Conservation (phyloP, 2,329 filamentous ascomycete genomes). For the Colletotrichum filicis region DNA sequence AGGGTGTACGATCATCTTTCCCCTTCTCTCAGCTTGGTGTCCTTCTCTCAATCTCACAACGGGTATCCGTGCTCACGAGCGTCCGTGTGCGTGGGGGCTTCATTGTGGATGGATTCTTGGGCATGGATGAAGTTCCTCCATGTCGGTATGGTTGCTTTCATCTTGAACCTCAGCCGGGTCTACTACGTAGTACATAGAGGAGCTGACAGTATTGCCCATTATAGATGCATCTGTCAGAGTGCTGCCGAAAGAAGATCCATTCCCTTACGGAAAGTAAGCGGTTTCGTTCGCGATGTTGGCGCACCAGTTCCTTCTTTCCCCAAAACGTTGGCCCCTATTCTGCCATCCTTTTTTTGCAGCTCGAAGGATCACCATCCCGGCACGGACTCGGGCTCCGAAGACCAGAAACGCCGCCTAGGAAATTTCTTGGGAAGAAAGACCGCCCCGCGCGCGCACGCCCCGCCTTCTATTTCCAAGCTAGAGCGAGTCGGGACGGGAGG, state of each 20-base stretch:
- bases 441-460: not conserved
- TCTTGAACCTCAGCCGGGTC: not conserved
- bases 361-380: not conserved
- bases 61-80: not conserved
- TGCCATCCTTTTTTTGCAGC: not conserved
- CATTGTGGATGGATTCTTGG: not conserved
- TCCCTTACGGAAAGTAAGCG: not conserved
- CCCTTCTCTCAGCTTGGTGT: not conserved
- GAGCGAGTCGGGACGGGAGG: not conserved
- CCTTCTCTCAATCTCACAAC: not conserved
- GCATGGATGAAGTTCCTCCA: not conserved
- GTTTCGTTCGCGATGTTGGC: not conserved
- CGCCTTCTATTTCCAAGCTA: not conserved
- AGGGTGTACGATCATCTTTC: not conserved
- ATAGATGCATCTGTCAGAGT: not conserved
- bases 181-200: not conserved
- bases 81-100: not conserved
- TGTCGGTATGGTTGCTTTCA: not conserved
- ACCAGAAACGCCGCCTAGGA: not conserved
- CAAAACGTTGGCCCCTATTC: not conserved
- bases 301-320: not conserved
- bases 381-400: not conserved
- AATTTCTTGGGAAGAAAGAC: not conserved
- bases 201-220: not conserved
- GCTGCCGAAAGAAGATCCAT: not conserved